These are phyloP conservation scores for Calonectria pseudoreteaudii DNA, from an alignment of 2,329 filamentous ascomycete species.

Conservation along the genomic window DNA sequence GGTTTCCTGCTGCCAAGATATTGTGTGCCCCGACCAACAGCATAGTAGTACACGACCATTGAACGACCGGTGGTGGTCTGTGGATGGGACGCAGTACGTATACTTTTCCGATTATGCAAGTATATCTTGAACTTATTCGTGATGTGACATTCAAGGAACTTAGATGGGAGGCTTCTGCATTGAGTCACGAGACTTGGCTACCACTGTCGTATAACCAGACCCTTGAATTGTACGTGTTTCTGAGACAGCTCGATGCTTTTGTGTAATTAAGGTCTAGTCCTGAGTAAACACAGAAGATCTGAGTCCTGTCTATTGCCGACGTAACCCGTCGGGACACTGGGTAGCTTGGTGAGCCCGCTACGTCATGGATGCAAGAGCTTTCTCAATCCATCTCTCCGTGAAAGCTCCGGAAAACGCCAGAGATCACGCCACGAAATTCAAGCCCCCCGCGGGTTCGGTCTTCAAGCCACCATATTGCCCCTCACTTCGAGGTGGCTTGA, in stretches of 20 bases:
- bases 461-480: conserved; percentile 11
- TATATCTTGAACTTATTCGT: background rate
- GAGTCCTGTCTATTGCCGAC: background rate
- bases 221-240: background rate
- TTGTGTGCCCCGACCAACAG: background rate
- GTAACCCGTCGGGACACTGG: background rate
- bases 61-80: background rate
- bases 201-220: background rate
- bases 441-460: background rate
- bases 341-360: background rate
- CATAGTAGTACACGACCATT: background rate
- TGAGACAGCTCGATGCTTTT: background rate
- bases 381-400: background rate
- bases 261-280: background rate
- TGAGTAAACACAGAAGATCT: background rate
- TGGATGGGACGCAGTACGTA: background rate
- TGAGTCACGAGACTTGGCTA: background rate
- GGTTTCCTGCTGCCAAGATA: background rate
- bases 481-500: conserved; percentile 17
- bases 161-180: background rate
- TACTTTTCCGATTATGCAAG: conserved; percentile 14
- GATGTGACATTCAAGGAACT: background rate
- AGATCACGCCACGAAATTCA: conserved; percentile 5
- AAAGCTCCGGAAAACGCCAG: background rate
- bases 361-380: background rate